Percentiles rank a stretch among this genome's conserved stretches.
Evolutionary conservation across 2,329 filamentous ascomycete genomes (phyloP).

Genomic region (Colletotrichum sp.): DNA sequence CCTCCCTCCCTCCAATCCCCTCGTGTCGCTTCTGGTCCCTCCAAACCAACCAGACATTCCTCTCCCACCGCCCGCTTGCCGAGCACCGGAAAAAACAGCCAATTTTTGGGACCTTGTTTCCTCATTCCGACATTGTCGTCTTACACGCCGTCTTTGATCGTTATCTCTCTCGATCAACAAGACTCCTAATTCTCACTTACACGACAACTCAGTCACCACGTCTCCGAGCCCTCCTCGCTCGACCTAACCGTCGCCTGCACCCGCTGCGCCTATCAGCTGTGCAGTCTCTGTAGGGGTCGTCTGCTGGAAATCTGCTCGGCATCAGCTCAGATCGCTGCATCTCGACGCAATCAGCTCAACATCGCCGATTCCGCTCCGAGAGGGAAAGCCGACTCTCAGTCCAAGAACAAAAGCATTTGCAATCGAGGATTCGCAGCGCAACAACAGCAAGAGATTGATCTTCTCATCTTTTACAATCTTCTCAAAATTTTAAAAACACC

Average conservation of each 20-base stretch:
- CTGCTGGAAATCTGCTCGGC: conserved; percentile 1
- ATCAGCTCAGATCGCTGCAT: not conserved
- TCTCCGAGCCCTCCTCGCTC: not conserved
- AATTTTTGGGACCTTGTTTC: not conserved
- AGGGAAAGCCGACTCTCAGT: not conserved
- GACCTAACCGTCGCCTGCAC: not conserved
- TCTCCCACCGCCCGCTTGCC: not conserved
- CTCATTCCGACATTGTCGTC: not conserved
- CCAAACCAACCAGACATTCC: not conserved
- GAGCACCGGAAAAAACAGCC: not conserved
- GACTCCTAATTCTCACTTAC: not conserved
- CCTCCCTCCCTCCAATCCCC: conserved; percentile 26
- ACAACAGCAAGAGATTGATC: not conserved
- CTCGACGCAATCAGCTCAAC: not conserved
- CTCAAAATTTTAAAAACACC: not conserved
- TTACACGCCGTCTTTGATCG: not conserved
- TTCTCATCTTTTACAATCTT: not conserved
- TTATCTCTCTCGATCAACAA: not conserved
- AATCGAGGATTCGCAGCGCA: not conserved
- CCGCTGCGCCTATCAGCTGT: conserved; percentile 4
- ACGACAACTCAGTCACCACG: not conserved
- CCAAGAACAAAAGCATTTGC: not conserved
- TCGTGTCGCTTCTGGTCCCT: conserved; percentile 13
- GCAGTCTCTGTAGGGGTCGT: not conserved
- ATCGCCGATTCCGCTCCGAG: not conserved